Percentiles rank a stretch among this genome's conserved stretches.
Conservation (phyloP, 257 asterid species). For the Hygrophila difformis region DNA sequence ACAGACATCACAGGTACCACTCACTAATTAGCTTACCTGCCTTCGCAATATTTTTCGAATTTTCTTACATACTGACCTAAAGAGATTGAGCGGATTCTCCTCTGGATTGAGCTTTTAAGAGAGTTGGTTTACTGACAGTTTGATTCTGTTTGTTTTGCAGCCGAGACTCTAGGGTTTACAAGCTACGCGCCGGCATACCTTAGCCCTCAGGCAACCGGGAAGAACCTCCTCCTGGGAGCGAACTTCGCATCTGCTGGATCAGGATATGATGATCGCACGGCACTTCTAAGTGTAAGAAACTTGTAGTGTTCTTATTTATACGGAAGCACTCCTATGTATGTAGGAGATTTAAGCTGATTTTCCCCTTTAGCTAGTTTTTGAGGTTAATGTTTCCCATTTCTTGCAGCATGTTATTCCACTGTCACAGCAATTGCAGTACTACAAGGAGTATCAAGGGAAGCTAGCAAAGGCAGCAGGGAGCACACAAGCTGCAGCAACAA, state of each 20-base stretch:
- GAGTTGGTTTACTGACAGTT: no score
- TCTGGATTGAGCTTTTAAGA: no score
- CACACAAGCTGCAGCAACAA: conserved; percentile 40
- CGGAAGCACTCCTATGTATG: no score
- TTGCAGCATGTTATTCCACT: conserved; percentile 80
- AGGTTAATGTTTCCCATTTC: no score
- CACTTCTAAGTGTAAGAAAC: conserved; percentile 48
- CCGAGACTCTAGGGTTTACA: conserved; percentile 79
- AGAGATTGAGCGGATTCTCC: no score
- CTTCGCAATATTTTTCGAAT: no score
- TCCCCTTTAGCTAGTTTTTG: no score
- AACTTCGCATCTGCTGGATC: conserved; percentile 95
- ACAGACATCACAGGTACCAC: conserved; percentile 83
- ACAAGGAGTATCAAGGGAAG: conserved; percentile 74
- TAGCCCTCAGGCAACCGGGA: conserved; percentile 91
- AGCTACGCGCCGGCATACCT: conserved; percentile 69
- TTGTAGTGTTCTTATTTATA: no score
- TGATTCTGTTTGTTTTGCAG: conserved; percentile 36
- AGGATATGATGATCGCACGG: conserved; percentile 86
- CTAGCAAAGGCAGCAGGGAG: conserved; percentile 59
- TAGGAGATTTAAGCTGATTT: background rate
- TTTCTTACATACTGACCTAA: no score
- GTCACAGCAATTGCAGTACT: conserved; percentile 52
- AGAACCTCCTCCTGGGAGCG: conserved; percentile 68
- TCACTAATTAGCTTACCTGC: background rate